These are phyloP conservation scores for Ceratopteris richardii DNA, from an alignment of 75 land plant species.

Conservation along the genomic window DNA sequence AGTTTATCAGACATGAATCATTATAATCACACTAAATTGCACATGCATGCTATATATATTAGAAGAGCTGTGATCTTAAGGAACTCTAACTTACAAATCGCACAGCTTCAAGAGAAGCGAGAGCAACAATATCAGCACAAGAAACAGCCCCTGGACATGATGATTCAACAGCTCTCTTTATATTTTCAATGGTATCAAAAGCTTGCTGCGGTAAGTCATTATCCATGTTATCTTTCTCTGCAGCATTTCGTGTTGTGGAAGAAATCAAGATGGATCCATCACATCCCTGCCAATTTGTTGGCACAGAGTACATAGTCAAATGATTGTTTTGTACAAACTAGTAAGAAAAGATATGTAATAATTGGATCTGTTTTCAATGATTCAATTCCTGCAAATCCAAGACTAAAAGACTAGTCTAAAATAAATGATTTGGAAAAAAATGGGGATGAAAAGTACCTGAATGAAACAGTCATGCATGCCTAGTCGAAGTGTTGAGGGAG, in stretches of 20 bases:
- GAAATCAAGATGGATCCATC: conserved; percentile 28
- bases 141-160: conserved; percentile 26
- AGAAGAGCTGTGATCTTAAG: too few relatives aligned
- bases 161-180: conserved; percentile 18
- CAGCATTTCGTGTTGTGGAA: conserved; percentile 16
- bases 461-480: conserved; percentile 13
- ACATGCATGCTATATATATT: too few relatives aligned
- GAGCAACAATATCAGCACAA: conserved; percentile 28
- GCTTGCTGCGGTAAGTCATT: conserved; percentile 31
- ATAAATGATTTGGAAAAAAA: neutral
- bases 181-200: conserved; percentile 15
- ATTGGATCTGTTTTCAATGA: neutral
- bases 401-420: neutral
- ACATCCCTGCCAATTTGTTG: conserved; percentile 24
- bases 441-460: neutral
- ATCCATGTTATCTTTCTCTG: conserved; percentile 19
- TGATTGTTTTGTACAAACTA: neutral
- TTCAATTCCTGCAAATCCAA: neutral
- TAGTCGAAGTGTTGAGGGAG: conserved; percentile 14
- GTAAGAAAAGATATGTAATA: neutral
- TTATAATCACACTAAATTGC: too few relatives aligned
- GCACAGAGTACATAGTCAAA: too few relatives aligned
- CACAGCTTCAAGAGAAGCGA: conserved; percentile 29
- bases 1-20: too few relatives aligned
- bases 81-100: conserved; percentile 15